A percentile compares a stretch with the other conserved stretches of the same genome.
phyloP scores from a whole-genome alignment of 352 stramenopile species.

The Phytopythium cucurbitacearum region DNA sequence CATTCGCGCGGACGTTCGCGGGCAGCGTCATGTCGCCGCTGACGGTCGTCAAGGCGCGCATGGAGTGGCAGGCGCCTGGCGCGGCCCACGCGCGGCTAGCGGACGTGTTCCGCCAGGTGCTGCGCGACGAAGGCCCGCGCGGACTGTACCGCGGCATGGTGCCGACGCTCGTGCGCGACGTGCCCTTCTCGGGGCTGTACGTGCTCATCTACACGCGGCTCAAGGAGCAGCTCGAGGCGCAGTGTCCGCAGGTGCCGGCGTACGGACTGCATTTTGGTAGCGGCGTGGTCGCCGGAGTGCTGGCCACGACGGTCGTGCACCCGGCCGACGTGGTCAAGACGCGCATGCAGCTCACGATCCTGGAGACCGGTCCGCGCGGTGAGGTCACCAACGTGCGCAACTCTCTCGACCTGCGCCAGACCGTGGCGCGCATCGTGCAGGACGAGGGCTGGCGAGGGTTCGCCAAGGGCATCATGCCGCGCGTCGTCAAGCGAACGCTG shows the following conservation, averaged over 20 bases:
- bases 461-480: conserved; percentile 90
- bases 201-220: conserved; percentile 82
- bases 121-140: conserved; percentile 58
- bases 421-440: conserved; percentile 78
- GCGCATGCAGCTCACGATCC: conserved; percentile 82
- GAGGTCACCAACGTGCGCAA: conserved; percentile 40
- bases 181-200: conserved; percentile 87
- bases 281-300: conserved; percentile 65
- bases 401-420: conserved; percentile 58
- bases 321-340: conserved; percentile 87
- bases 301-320: conserved; percentile 82
- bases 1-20: conserved; percentile 83
- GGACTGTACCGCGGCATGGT: conserved; percentile 85
- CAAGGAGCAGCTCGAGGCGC: conserved; percentile 35
- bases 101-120: conserved; percentile 59
- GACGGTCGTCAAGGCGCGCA: conserved; percentile 84
- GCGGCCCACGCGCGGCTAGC: conserved; percentile 53
- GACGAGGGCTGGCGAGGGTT: conserved; percentile 93
- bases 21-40: conserved; percentile 77
- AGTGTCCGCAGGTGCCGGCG: conserved; percentile 36
- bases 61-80: conserved; percentile 74
- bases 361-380: conserved; percentile 24
- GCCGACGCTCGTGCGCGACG: conserved; percentile 80
- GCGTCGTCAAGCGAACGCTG: conserved; percentile 95
- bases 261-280: conserved; percentile 79